Base-by-base conservation (phyloP, 208 protist species). In the Acanthamoeba triangularis region DNA sequence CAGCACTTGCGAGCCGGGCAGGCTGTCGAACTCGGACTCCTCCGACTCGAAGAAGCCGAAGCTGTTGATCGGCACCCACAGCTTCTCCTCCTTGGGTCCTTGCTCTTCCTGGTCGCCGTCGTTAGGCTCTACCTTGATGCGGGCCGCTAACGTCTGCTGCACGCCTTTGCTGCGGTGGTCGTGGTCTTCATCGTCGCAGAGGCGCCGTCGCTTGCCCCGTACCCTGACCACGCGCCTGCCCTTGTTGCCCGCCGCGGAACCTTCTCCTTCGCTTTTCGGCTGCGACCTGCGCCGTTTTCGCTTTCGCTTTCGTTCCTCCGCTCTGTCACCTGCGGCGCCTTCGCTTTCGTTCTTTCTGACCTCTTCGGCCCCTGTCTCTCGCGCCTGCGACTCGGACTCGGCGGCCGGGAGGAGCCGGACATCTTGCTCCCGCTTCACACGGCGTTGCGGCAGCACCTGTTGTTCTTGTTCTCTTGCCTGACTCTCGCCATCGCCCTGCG, bases 181-280 rank as follows among this genome's bases (percentile, higher is more conserved):
- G 76, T 35, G 20, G 65, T 35, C 20, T 8, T 72, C 65, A 4
- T 56, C 76, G 1, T 23, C 8, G 41, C 16, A 6, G 44, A 18
- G 47, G 23, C n/a, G 76, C 13, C 41, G 52, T 28, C 23, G 76
- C 30, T 85, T 85, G 41, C 76, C 76, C 37, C 76, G 76, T 2
- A 85, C 76, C 41, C 41, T 85, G 41, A 85, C 25, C 13, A 85
- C 76, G 28, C 76, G 76, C 47, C 76, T 49, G 49, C 49, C 49
- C 49, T 54, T 54, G 30, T 82, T 82, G 35, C 33, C 44, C 76
- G 76, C 76, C 76, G 20, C 23, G 7, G 35, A 8, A 2, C 37
- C 35, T 82, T 82, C 72, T 7, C 52, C 52, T 28, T 69, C 63
- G 20, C 63, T 13, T 20, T 23, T 33, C 37, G 37, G 37, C n/a